Evolutionary conservation across 768 basidiomycete genomes (phyloP).

Genomic region (Leucosporidium scottii): DNA sequence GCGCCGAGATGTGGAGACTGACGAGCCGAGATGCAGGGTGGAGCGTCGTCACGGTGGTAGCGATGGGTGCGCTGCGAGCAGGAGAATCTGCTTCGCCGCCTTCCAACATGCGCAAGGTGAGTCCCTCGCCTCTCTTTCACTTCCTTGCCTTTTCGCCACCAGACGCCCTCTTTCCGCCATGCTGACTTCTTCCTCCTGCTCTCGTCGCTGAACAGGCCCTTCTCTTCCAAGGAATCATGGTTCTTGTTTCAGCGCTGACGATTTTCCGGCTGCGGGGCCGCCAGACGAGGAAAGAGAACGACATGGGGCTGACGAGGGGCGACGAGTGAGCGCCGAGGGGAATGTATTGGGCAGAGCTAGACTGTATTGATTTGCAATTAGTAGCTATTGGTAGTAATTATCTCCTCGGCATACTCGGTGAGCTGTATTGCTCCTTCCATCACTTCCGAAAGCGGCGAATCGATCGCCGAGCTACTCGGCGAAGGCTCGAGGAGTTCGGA

Average conservation of each 20-base stretch:
- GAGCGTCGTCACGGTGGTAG: conserved; percentile 3
- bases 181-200: background rate
- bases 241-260: background rate
- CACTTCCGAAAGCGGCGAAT: too few relatives aligned
- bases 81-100: background rate
- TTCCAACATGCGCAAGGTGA: background rate
- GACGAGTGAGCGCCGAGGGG: too few relatives aligned
- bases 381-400: too few relatives aligned
- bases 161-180: too few relatives aligned
- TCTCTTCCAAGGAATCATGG: background rate
- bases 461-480: too few relatives aligned
- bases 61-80: conserved; percentile 1
- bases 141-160: background rate
- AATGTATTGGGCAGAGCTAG: too few relatives aligned
- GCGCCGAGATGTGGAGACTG: too few relatives aligned
- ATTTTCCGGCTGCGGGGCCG: background rate
- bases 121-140: background rate
- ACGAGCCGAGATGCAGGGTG: background rate
- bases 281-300: background rate
- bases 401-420: too few relatives aligned
- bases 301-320: background rate
- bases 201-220: background rate
- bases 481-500: too few relatives aligned
- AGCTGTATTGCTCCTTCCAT: too few relatives aligned
- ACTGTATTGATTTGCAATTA: too few relatives aligned